phyloP scores from a whole-genome alignment of 2,329 filamentous ascomycete genomes.

The Didymella arachidicola region DNA sequence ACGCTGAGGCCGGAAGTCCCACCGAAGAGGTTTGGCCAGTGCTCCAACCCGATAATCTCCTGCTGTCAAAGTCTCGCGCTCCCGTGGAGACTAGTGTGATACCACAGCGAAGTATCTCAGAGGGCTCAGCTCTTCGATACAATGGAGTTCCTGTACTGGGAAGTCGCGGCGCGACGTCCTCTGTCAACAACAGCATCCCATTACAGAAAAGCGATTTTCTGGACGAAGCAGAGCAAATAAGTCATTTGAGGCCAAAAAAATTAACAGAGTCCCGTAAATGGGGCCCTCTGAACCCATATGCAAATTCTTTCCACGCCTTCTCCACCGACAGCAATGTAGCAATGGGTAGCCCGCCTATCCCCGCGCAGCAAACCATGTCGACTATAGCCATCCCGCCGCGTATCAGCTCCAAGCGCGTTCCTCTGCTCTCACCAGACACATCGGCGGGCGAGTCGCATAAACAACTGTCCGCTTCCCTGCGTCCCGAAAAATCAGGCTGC shows the following conservation, averaged over 20 bases:
- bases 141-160: not conserved
- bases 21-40: slow-evolving; percentile 40
- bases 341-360: slow-evolving; percentile 16
- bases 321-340: slow-evolving; percentile 20
- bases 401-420: slow-evolving; percentile 29
- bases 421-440: slow-evolving; percentile 14
- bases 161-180: not conserved
- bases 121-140: slow-evolving; percentile 2
- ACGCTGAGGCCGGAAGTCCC: slow-evolving; percentile 48
- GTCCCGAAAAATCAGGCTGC: slow-evolving; percentile 10
- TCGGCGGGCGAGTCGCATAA: not conserved
- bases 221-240: not conserved
- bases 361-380: slow-evolving; percentile 5
- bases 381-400: slow-evolving; percentile 23
- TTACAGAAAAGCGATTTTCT: not conserved
- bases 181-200: not conserved
- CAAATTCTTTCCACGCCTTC: slow-evolving; percentile 22
- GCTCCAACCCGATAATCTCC: slow-evolving; percentile 35
- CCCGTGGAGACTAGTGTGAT: not conserved
- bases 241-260: not conserved
- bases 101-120: slow-evolving; percentile 15
- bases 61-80: not conserved
- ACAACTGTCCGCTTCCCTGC: slow-evolving; percentile 1
- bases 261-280: slow-evolving; percentile 3
- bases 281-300: slow-evolving; percentile 14